These are phyloP conservation scores for Gymnopus androsaceus DNA, from an alignment of 1,284 basidiomycete genomes.

Conservation along the genomic window DNA sequence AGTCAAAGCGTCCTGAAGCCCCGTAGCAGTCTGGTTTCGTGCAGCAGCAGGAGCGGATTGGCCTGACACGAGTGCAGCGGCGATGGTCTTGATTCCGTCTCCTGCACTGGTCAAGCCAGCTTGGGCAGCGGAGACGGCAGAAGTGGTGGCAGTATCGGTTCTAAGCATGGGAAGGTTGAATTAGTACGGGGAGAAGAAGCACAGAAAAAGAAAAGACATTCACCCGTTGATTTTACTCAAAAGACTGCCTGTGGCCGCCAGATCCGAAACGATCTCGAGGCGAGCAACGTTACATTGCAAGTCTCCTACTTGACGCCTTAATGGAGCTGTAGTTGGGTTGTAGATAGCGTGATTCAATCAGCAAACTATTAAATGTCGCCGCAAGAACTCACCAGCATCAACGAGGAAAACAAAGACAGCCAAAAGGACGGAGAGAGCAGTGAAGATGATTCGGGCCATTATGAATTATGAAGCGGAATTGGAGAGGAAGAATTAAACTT, in stretches of 20 bases:
- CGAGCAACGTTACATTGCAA: conserved; percentile 35
- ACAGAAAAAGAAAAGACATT: conserved; percentile 5
- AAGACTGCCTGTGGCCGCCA: conserved; percentile 27
- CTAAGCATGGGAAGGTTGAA: conserved; percentile 3
- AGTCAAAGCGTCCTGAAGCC: conserved; percentile 22
- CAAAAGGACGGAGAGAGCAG: conserved; percentile 17
- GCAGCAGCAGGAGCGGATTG: conserved; percentile 37
- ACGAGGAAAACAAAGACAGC: conserved; percentile 20
- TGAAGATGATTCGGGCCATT: conserved; percentile 22
- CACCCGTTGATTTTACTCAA: conserved; percentile 27
- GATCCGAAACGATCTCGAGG: conserved; percentile 32
- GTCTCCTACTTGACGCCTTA: conserved; percentile 21
- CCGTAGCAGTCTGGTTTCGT: conserved; percentile 33
- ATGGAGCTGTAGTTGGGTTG: conserved; percentile 13
- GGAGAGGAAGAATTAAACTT: conserved; percentile 8
- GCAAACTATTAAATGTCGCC: no score
- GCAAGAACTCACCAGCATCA: conserved; percentile 18
- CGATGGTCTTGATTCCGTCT: conserved; percentile 37
- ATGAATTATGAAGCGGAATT: background rate
- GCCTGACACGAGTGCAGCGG: conserved; percentile 35
- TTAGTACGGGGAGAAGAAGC: background rate
- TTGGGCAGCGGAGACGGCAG: conserved; percentile 28
- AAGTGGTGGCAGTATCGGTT: conserved; percentile 28
- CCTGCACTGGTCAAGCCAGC: conserved; percentile 31
- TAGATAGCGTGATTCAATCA: background rate